phyloP scores from a whole-genome alignment of 2,329 filamentous ascomycete genomes.

The Pezicula radicicola region DNA sequence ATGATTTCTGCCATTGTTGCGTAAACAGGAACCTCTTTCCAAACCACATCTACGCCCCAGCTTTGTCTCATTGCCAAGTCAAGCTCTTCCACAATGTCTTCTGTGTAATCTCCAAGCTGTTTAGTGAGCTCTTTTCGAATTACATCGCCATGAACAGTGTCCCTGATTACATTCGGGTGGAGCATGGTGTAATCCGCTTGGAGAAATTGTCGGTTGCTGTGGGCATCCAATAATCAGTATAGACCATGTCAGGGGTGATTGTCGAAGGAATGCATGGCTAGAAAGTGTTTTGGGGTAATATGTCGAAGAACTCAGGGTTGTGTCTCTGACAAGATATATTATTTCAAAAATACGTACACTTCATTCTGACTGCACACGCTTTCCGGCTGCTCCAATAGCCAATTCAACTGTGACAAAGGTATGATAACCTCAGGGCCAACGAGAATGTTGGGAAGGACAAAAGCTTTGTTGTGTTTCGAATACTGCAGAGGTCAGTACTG shows the following conservation, averaged over 20 bases:
- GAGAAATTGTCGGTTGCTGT: conserved; percentile 33
- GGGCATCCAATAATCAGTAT: too few relatives aligned
- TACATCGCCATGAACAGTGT: conserved; percentile 32
- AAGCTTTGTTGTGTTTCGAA: conserved; percentile 36
- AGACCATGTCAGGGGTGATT: too few relatives aligned
- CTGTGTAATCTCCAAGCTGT: conserved; percentile 19
- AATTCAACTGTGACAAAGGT: conserved; percentile 36
- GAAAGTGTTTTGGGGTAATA: too few relatives aligned
- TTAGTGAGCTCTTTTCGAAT: conserved; percentile 33
- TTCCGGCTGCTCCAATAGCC: conserved; percentile 38
- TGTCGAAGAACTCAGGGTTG: too few relatives aligned
- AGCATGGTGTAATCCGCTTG: conserved; percentile 32
- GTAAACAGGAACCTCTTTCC: conserved; percentile 22
- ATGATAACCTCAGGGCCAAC: conserved; percentile 39
- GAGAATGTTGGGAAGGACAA: conserved; percentile 38
- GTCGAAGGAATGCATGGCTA: too few relatives aligned
- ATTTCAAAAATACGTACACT: conserved; percentile 14
- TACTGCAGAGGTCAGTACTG: conserved; percentile 29
- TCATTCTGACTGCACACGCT: conserved; percentile 28
- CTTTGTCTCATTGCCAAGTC: conserved; percentile 19
- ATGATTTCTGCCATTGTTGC: conserved; percentile 24
- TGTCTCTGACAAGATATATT: too few relatives aligned
- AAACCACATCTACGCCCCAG: conserved; percentile 22
- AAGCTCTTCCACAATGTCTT: conserved; percentile 21
- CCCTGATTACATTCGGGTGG: conserved; percentile 14